phyloP scores from a whole-genome alignment of 805 yeast genomes.

The Starmerella khaoyaiensis region DNA sequence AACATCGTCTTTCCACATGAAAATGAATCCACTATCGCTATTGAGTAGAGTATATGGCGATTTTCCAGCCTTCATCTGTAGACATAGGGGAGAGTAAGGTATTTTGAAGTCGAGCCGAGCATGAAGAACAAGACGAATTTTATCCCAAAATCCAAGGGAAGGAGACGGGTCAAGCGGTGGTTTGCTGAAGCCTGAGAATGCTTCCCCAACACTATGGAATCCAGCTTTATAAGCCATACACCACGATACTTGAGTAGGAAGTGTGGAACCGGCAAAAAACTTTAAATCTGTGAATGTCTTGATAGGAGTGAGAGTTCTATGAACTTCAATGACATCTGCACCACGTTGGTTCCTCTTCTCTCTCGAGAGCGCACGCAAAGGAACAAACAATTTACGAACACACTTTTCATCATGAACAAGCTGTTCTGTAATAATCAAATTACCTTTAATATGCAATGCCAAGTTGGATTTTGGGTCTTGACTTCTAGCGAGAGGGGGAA shows the following conservation, averaged over 20 bases:
- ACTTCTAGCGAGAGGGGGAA: constrained; percentile 41
- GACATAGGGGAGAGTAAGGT: constrained; percentile 33
- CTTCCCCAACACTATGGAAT: constrained; percentile 62
- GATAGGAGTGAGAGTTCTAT: constrained; percentile 63
- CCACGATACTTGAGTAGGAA: constrained; percentile 64
- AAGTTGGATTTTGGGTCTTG: constrained; percentile 24
- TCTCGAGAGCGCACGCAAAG: constrained; percentile 37
- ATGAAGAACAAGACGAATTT: constrained; percentile 61
- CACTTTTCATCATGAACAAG: constrained; percentile 39
- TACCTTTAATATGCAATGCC: constrained; percentile 40
- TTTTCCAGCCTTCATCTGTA: constrained; percentile 49
- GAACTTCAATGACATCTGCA: constrained; percentile 45
- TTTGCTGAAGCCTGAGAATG: constrained; percentile 71
- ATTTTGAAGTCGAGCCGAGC: constrained; percentile 49
- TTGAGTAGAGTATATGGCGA: constrained; percentile 67
- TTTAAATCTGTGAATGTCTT: constrained; percentile 54
- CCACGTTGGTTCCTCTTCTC: constrained; percentile 31
- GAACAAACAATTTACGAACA: constrained; percentile 48
- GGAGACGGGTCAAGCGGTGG: constrained; percentile 82
- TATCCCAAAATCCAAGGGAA: constrained; percentile 89
- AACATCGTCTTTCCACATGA: constrained; percentile 57
- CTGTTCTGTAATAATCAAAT: constrained; percentile 57
- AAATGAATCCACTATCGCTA: constrained; percentile 59
- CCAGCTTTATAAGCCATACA: constrained; percentile 77
- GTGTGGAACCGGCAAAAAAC: constrained; percentile 41